Evolutionary conservation across 352 stramenopile genomes (phyloP), one percentile per base, ranked within the genome.

Genomic region (Pythium chondricola): DNA sequence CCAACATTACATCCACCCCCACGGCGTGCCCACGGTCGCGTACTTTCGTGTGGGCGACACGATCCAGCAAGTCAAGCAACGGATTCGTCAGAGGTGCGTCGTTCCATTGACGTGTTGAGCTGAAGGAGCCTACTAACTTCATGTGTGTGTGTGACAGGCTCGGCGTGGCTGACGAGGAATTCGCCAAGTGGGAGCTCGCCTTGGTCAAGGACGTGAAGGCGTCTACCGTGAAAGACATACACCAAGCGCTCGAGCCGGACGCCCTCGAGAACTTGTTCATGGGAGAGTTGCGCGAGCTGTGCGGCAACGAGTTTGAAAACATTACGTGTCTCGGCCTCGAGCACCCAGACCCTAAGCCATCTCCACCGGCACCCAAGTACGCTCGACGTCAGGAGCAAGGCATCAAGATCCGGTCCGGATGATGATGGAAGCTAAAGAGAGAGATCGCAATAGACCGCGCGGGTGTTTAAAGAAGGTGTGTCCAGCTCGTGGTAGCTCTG

Each of bases 331-430:
- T 94, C 13, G 83, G 83, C 1, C 54, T 94, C 25, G 83, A 94
- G 52, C 81, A 94, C 51, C 65, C 71, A 2, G 76, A 91, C 43
- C 63, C 67, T 21, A 80, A 63, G 33, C 65, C 73, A 1, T 47
- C 50, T n/a, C n/a, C n/a, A 61, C 32, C 43, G 10, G 33, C 49
- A 17, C 29, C 46, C 2, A 69, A 79, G 27, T 59, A 61, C 30
- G 35, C 18, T 8, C 64, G 82, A 42, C 77, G 81, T n/a, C 74
- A 83, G 22, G 83, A 94, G 35, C 78, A 85, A 26, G 83, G 83
- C 16, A 94, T 94, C 47, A 81, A 76, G 52, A 94, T 94, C 50
- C 83, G 83, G n/a, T n/a, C n/a, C n/a, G n/a, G n/a, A n/a, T n/a
- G n/a, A n/a, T n/a, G n/a, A n/a, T n/a, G n/a, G n/a, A n/a, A n/a